Conservation (phyloP, 768 basidiomycete genomes). For the Pulveroboletus frians region DNA sequence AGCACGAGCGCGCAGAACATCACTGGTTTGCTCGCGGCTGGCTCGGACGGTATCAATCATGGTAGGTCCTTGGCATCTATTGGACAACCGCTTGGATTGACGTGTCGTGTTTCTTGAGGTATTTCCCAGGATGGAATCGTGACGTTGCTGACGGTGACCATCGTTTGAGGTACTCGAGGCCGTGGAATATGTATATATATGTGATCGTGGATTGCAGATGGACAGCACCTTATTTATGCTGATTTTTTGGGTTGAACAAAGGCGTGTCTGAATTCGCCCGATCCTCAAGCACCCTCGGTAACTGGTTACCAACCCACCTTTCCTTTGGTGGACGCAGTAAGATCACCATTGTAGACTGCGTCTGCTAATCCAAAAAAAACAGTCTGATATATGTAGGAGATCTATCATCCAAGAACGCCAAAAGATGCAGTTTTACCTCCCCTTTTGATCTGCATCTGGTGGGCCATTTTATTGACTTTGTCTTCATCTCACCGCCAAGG, state of each 20-base stretch:
- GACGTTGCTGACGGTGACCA: constrained; percentile 49
- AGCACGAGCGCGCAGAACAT: constrained; percentile 41
- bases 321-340: no score
- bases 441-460: not conserved
- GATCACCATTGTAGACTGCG: constrained; percentile 51
- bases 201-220: no score
- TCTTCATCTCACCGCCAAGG: constrained; percentile 41
- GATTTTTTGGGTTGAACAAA: no score
- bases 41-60: constrained; percentile 48
- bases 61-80: constrained; percentile 28
- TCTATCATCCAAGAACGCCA: constrained; percentile 87
- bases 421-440: constrained; percentile 46
- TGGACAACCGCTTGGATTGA: not conserved
- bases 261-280: no score
- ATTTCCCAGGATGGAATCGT: constrained; percentile 59
- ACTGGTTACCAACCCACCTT: no score
- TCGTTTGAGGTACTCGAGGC: constrained; percentile 21
- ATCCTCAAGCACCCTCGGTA: no score
- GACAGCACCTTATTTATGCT: no score
- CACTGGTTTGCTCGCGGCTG: constrained; percentile 50
- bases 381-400: constrained; percentile 78
- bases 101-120: not conserved
- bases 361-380: constrained; percentile 83
- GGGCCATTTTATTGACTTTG: not conserved
- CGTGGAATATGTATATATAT: not conserved